Percentiles rank a stretch among this genome's conserved stretches.
Conservation (phyloP, 164 flowering plant genomes). For the Berberis vulgaris region DNA sequence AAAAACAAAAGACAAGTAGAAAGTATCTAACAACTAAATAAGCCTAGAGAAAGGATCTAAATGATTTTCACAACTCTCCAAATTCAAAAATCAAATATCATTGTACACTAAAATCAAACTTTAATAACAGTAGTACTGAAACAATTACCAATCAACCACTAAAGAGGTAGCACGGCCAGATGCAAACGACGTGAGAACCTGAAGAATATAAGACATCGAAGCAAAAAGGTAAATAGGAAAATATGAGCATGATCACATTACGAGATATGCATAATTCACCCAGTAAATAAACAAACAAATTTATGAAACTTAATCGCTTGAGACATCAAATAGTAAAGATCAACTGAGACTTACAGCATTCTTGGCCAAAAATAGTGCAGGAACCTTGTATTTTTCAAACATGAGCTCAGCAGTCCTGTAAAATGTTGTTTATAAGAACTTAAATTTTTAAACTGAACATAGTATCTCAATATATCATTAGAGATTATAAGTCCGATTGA, state of each 20-base stretch:
- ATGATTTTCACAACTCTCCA: no score
- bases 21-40: no score
- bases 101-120: no score
- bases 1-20: no score
- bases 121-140: background rate
- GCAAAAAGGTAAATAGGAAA: background rate
- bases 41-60: no score
- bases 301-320: background rate
- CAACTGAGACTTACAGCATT: constrained; percentile 64
- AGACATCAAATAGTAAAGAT: background rate
- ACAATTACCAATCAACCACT: constrained; percentile 81
- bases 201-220: constrained; percentile 3
- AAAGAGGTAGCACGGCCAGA: constrained; percentile 96
- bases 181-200: constrained; percentile 98
- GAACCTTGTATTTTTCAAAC: constrained; percentile 96
- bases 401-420: constrained; percentile 92
- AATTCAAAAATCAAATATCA: no score
- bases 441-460: background rate
- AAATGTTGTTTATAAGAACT: background rate
- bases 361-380: constrained; percentile 93
- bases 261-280: background rate
- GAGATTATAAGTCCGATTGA: background rate
- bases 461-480: background rate
- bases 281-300: background rate
- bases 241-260: background rate